These are phyloP conservation scores for Ceriops zippeliana DNA, from an alignment of 345 rosid genomes.

Conservation along the genomic window DNA sequence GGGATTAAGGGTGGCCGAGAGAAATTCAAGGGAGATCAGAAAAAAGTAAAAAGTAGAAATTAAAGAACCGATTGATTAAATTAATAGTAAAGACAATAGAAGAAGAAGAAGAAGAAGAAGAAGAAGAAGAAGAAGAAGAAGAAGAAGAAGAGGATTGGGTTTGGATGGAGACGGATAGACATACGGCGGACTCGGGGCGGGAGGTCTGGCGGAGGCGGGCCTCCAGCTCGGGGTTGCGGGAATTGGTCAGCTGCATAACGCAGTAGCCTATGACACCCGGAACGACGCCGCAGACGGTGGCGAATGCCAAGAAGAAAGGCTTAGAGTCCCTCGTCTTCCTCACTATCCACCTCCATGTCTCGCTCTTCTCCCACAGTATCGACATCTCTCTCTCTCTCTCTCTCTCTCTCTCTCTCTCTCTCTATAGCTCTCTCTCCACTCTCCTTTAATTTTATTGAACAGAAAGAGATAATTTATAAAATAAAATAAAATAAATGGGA, in stretches of 20 bases:
- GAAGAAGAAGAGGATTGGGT: not conserved
- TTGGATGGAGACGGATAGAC: not conserved
- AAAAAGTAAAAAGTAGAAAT: not conserved
- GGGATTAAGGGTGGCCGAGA: too few species aligned
- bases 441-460: not conserved
- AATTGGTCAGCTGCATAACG: constrained; percentile 83
- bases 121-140: not conserved
- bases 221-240: constrained; percentile 74
- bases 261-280: constrained; percentile 83
- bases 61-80: too few species aligned
- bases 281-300: constrained; percentile 82
- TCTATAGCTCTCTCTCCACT: not conserved
- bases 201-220: constrained; percentile 73
- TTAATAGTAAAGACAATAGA: too few species aligned
- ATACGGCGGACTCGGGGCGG: constrained; percentile 74
- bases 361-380: constrained; percentile 64
- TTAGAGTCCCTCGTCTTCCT: constrained; percentile 71
- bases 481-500: not conserved
- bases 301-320: constrained; percentile 86
- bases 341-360: constrained; percentile 78
- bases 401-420: constrained; percentile 14
- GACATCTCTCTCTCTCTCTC: constrained; percentile 39
- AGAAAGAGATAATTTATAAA: not conserved
- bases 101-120: too few species aligned
- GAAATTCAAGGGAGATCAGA: not conserved